Conservation (phyloP, 2,329 filamentous ascomycete species). For the Trichoderma endophyticum region DNA sequence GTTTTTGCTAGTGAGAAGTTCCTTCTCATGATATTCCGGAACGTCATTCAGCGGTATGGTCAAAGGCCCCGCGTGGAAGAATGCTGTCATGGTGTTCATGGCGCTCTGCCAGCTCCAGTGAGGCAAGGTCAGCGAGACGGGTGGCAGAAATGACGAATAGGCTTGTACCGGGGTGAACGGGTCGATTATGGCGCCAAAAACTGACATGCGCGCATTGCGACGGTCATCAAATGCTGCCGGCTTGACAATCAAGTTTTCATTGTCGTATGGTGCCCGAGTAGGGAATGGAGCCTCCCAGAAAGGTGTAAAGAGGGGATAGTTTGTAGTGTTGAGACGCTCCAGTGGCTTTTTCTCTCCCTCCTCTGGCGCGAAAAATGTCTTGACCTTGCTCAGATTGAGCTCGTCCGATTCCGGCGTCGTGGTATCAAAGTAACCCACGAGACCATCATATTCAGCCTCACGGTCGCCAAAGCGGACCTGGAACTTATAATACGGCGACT, state of each 20-base stretch:
- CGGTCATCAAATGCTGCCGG: not conserved
- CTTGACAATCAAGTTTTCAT: not conserved
- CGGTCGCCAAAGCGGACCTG: not conserved
- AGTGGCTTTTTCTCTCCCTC: not conserved
- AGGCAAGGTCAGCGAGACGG: conserved; percentile 28
- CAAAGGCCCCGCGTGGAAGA: conserved; percentile 39
- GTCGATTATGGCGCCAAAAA: not conserved
- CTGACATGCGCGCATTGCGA: not conserved
- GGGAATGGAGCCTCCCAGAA: not conserved
- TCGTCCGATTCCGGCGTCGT: not conserved
- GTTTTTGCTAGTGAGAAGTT: conserved; percentile 1
- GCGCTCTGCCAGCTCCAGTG: conserved; percentile 38
- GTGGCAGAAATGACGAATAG: conserved; percentile 31
- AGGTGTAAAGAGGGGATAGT: not conserved
- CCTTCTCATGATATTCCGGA: not conserved
- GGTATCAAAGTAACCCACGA: not conserved
- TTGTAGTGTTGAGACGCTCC: not conserved
- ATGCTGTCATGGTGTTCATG: conserved; percentile 38
- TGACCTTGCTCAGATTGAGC: not conserved
- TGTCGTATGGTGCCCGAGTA: not conserved
- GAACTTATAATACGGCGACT: not conserved
- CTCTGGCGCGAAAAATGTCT: not conserved
- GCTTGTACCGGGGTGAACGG: not conserved
- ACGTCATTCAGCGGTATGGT: conserved; percentile 16
- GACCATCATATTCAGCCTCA: not conserved